A percentile compares a stretch with the other conserved stretches of the same genome.
phyloP scores from a whole-genome alignment of 345 rosid species.

The Arabidopsis suecica region DNA sequence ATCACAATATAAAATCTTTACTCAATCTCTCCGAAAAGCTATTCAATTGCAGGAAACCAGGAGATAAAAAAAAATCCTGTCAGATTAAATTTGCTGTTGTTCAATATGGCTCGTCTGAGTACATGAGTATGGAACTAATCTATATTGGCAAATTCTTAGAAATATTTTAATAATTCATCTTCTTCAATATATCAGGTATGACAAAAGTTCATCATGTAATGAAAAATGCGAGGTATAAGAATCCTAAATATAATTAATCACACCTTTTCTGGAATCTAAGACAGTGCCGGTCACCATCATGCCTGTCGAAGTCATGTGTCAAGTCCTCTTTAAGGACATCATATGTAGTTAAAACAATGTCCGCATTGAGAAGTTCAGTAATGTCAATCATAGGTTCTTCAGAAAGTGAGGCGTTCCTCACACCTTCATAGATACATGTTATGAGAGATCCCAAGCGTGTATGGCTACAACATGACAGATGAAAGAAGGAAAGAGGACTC shows the following conservation, averaged over 20 bases:
- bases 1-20: conserved; percentile 41
- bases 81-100: background rate
- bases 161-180: background rate
- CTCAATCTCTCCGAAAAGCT: conserved; percentile 27
- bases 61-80: conserved; percentile 9
- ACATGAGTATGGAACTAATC: background rate
- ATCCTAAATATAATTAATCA: conserved; percentile 35
- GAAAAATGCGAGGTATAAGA: conserved; percentile 7
- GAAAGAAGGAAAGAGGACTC: conserved; percentile 42
- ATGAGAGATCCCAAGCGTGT: conserved; percentile 80
- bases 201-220: background rate
- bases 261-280: conserved; percentile 96
- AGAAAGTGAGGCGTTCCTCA: conserved; percentile 66
- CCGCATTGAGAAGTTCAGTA: conserved; percentile 69
- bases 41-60: conserved; percentile 16
- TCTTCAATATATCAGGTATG: conserved; percentile 8
- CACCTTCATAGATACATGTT: conserved; percentile 83
- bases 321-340: conserved; percentile 97
- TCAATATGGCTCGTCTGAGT: background rate
- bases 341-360: conserved; percentile 87
- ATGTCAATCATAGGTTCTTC: conserved; percentile 59
- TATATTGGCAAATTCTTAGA: conserved; percentile 1
- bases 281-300: conserved; percentile 86
- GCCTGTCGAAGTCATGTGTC: conserved; percentile 91
- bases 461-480: conserved; percentile 59